Conservation (phyloP, 2,329 filamentous ascomycete species). For the Exophiala sideris region DNA sequence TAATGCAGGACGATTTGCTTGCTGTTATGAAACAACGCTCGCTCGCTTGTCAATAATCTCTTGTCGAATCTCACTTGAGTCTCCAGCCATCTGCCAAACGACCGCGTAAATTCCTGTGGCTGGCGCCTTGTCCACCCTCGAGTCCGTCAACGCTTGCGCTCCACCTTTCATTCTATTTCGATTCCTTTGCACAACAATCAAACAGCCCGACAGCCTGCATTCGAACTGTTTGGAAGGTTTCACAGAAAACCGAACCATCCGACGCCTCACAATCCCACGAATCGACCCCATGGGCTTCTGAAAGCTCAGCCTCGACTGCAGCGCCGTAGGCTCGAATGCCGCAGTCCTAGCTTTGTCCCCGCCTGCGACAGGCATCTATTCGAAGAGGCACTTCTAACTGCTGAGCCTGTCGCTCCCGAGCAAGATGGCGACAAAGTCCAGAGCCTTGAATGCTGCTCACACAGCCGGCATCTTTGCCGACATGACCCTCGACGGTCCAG, state of each 20-base stretch:
- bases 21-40: background rate
- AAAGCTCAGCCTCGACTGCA: background rate
- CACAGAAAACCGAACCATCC: background rate
- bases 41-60: background rate
- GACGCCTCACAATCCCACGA: background rate
- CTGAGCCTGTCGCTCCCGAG: too few relatives aligned
- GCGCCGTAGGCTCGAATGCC: conserved; percentile 12
- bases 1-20: background rate
- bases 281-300: background rate
- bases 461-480: conserved; percentile 92
- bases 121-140: conserved; percentile 22
- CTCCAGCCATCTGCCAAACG: conserved; percentile 17
- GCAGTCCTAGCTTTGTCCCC: conserved; percentile 6
- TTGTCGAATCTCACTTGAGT: background rate
- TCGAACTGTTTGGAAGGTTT: background rate
- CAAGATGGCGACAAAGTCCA: conserved; percentile 21
- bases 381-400: too few relatives aligned
- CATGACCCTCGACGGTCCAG: conserved; percentile 86
- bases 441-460: conserved; percentile 53
- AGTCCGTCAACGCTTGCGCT: conserved; percentile 13
- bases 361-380: background rate
- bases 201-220: background rate
- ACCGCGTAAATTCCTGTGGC: conserved; percentile 23
- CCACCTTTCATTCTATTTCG: conserved; percentile 8
- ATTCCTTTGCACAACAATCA: conserved; percentile 11